Evolutionary conservation across 495 filamentous ascomycete species (phyloP).

Genomic region (Beverwykella pulmonaria): DNA sequence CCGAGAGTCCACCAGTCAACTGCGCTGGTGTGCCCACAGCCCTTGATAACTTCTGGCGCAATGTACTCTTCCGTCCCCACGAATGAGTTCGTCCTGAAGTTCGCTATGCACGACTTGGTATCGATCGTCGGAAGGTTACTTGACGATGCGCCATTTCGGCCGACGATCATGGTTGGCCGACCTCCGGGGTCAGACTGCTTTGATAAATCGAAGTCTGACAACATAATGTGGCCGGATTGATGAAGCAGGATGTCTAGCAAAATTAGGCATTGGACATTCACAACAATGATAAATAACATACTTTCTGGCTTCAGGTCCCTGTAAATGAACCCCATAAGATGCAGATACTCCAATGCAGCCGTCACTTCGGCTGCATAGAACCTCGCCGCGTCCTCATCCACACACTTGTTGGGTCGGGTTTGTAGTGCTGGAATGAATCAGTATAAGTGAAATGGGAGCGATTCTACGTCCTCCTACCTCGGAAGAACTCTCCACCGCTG

Average conservation of each 20-base stretch:
- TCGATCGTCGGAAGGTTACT: slow-evolving; percentile 91
- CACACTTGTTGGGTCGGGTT: slow-evolving; percentile 94
- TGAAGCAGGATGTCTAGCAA: slow-evolving; percentile 88
- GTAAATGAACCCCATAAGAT: slow-evolving; percentile 99
- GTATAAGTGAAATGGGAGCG: not conserved
- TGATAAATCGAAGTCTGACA: slow-evolving; percentile 97
- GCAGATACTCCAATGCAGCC: slow-evolving; percentile 92
- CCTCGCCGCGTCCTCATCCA: slow-evolving; percentile 92
- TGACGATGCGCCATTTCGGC: slow-evolving; percentile 76
- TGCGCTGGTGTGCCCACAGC: slow-evolving; percentile 95
- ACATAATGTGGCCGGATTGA: slow-evolving; percentile 98
- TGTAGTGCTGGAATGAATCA: slow-evolving; percentile 66
- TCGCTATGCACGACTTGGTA: slow-evolving; percentile 96
- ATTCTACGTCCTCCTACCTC: slow-evolving; percentile 53
- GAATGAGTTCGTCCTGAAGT: slow-evolving; percentile 98
- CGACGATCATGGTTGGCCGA: slow-evolving; percentile 95
- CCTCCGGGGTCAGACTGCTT: slow-evolving; percentile 97
- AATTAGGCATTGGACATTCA: slow-evolving; percentile 33
- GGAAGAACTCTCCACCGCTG: slow-evolving; percentile 96
- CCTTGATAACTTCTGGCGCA: slow-evolving; percentile 97
- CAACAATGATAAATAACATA: slow-evolving; percentile 51
- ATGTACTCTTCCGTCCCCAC: slow-evolving; percentile 99
- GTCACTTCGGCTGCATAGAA: slow-evolving; percentile 99
- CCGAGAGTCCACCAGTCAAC: slow-evolving; percentile 99
- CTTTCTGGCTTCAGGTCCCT: slow-evolving; percentile 97